Base-by-base conservation (phyloP, 2,329 filamentous ascomycete species). In the Colletotrichum siamense region DNA sequence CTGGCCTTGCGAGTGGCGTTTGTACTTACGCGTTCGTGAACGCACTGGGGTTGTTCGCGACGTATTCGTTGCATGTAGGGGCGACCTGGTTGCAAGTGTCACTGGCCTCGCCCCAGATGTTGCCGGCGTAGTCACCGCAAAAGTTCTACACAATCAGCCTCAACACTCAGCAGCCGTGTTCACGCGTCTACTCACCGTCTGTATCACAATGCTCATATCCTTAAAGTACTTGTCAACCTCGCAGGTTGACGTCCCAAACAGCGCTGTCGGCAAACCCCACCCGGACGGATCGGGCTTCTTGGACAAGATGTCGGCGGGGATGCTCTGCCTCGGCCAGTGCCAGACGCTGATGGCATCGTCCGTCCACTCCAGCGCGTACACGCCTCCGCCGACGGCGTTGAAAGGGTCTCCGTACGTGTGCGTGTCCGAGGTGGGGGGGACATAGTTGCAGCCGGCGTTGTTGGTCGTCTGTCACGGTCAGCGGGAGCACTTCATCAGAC, bases 311-410 rank as follows among this genome's bases (percentile, higher is more conserved):
- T 97, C 93, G 1, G 83, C 81, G 0, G 95, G 95, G 55, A 96
- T 90, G 10, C 84, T 82, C 34, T 84, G 85, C n/a, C 94, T 91
- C 3, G 92, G 87, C 84, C 96, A 98, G 86, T 95, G 94, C 92
- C 93, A 98, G 77, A 97, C 88, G 72, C 89, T 92, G 82, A 98
- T 94, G 72, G 89, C 90, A 2, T 90, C 84, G 12, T 87, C 85
- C 66, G 93, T 93, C 94, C 95, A 97, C 80, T 94, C 88, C 79
- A 94, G 90, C 8, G 92, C 93, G 79, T 94, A 95, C 5, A 95
- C 89, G 32, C 93, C 93, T n/a, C 94, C 93, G 2, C 89, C 88
- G 44, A 83, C 90, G 12, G 87, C 87, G 82, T 96, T 95, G 86
- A 96, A 95, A 1, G 88, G 87, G 69, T 91, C 88, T 2, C 93